Base-by-base conservation (phyloP, 371 early-diverging fungal species). In the Syncephalastrum monosporum region DNA sequence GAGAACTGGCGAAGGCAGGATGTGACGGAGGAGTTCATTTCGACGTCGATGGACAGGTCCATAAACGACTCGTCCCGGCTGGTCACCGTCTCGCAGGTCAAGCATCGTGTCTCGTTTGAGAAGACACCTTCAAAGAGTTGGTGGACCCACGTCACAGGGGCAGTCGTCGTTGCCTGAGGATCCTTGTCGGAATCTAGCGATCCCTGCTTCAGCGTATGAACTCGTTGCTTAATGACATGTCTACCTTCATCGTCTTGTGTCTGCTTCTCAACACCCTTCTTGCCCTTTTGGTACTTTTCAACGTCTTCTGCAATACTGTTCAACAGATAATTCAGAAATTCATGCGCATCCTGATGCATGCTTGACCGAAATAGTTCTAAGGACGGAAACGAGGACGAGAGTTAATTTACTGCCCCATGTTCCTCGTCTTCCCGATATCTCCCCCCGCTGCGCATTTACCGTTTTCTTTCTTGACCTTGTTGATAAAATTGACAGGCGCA, bases 291-390 rank as follows among this genome's bases (percentile, higher is more conserved):
- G 68, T 89, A 78, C 44, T 77, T 75, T 44, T 83, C 76, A 7
- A 92, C 89, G 64, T 90, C 90, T 58, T 98, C 98, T 3, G 91
- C 91, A 53, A 98, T 90, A 13, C 89, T 88, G 69, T 97, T 97
- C 13, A 98, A 77, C 12, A 91, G 63, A 71, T 89, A 97, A 75
- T 96, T 97, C 49, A 98, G 74, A 71, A 97, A 94, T 74, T 98
- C 98, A 73, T 98, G 98, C 0, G 97, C 97, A 73, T 98, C 98
- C 68, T 98, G 98, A 68, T 98, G 97, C 85, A 89, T 88, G 27
- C 91, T 92, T 56, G 91, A 88, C 42, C 94, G 82, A 72, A 97
- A 98, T 13, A 95, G 65, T 67, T 93, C 97, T 91, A 79, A 16
- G 6, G 29, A 29, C 29, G 29, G 21, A 21, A 29, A 29, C 29